Conservation (phyloP, 257 asterid species). For the Gardenia jasminoides region DNA sequence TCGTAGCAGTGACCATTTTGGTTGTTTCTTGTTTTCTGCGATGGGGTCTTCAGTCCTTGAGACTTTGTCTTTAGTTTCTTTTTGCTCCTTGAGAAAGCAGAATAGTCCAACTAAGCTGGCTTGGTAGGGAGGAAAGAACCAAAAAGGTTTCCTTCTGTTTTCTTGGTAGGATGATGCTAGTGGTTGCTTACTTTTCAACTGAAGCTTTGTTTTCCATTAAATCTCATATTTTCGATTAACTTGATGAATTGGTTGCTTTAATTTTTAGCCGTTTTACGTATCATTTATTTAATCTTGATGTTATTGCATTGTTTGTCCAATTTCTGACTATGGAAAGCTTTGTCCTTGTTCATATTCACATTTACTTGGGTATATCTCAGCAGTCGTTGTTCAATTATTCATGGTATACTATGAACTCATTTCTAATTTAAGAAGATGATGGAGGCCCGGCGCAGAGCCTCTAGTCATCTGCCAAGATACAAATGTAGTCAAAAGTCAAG, state of each 20-base stretch:
- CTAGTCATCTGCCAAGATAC: constrained; percentile 11
- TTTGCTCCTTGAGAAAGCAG: constrained; percentile 24
- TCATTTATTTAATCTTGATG: not conserved
- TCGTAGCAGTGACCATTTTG: constrained; percentile 14
- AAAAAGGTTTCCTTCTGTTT: not conserved
- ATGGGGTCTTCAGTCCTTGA: constrained; percentile 15
- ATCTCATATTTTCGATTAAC: not conserved
- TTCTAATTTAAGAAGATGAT: not conserved
- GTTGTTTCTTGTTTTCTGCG: constrained; percentile 18
- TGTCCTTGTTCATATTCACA: not conserved
- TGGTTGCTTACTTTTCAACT: constrained; percentile 17
- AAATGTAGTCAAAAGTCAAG: constrained; percentile 21
- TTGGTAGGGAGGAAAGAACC: constrained; percentile 20
- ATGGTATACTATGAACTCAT: not conserved
- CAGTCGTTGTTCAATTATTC: not conserved
- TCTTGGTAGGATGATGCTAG: not conserved
- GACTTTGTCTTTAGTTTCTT: constrained; percentile 17
- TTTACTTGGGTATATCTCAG: not conserved
- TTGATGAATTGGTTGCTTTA: not conserved
- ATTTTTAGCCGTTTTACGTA: constrained; percentile 3
- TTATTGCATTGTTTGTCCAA: not conserved
- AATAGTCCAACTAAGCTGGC: constrained; percentile 22
- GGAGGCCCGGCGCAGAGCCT: constrained; percentile 21
- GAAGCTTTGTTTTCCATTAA: not conserved
- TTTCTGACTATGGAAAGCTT: not conserved